Base-by-base conservation (phyloP, 2,329 filamentous ascomycete species). In the Mycocentrospora acerina region DNA sequence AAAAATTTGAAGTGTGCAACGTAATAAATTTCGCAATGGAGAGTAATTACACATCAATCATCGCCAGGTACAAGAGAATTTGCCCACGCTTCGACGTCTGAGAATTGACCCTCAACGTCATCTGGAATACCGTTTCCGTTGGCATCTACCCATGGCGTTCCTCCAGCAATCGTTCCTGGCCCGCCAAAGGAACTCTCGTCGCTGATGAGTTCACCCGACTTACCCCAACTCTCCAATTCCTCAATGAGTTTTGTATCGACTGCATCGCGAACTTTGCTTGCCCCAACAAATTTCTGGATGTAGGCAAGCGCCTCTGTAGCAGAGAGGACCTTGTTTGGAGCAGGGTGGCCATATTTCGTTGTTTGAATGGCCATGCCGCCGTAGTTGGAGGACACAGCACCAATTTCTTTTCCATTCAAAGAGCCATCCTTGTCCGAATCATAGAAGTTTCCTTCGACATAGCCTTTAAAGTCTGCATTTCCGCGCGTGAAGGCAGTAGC, bases 401-500 rank as follows among this genome's bases (percentile, higher is more conserved):
- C 73, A 7, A 77, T 62, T 12, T 70, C 66, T 1, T 64, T 62
- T 16, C 78, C 76, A 39, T 78, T 71, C 16, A 80, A 66, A 2
- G 51, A 55, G 7, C 77, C 77, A 44, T 80, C 68, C 13, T 68
- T 67, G 54, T 78, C 66, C 3, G 68, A 63, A 50, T 80, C 78
- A 44, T 75, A 73, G 46, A 71, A 79, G 55, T 80, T 80, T 24
- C 70, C 66, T 31, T 71, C 66, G 10, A 78, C 75, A 29, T 77
- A 79, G 12, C 71, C 76, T 27, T 75, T 73, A 61, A 79, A 79
- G 33, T 75, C 73, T 2, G 57, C 65, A 38, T 78, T 79, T n/a
- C 77, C 75, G n/a, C 76, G 69, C 1, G 74, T 78, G 45, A 79
- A 80, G 0, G 75, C 73, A 1, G 72, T 67, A 2, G 71, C 70